Evolutionary conservation across 2,329 filamentous ascomycete genomes (phyloP), one percentile per base, ranked within the genome.

Genomic region (Fusarium sulawesiense): DNA sequence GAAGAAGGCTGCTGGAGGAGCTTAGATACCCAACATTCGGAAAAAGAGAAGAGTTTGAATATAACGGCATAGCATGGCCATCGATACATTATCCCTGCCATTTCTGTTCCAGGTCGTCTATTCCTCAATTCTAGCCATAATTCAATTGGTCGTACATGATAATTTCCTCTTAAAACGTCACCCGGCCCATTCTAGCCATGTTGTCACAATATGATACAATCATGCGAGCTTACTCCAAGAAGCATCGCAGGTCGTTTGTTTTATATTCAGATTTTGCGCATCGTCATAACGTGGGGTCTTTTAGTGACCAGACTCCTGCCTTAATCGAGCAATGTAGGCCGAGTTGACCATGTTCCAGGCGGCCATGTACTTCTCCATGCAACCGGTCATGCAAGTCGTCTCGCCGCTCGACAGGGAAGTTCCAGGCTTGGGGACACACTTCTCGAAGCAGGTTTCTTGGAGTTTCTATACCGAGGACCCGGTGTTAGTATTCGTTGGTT

Each of bases 331-430:
- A 76, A 93, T 87, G 79, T 93, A 93, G 42, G 89, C 85, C 49
- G 85, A 80, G 82, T 90, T 92, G 76, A 93, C 89, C 68, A 87
- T 83, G 82, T 94, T 94, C 92, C 92, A 95, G 13, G 91, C 87
- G 32, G 86, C 83, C 85, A 94, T 93, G 85, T 94, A 95, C 81
- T 94, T 94, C 76, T 94, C 92, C 88, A 94, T 92, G 84, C 92
- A 95, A 65, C 87, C 85, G 21, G 87, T 92, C 76, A 92, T 86
- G 83, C 92, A 95, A 23, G 87, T 84, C 77, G 89, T 84, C 79
- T 95, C 92, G 80, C 86, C 81, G 80, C 85, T 87, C 51, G 89
- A 90, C 59, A 94, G 82, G 56, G 88, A 89, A 51, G 85, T 79
- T 61, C 91, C 90, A 56, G 92, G 91, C 76, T 91, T 89, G 51